Base-by-base conservation (phyloP, 1,139 yeast genomes). In the Zygosaccharomyces pseudobailii region DNA sequence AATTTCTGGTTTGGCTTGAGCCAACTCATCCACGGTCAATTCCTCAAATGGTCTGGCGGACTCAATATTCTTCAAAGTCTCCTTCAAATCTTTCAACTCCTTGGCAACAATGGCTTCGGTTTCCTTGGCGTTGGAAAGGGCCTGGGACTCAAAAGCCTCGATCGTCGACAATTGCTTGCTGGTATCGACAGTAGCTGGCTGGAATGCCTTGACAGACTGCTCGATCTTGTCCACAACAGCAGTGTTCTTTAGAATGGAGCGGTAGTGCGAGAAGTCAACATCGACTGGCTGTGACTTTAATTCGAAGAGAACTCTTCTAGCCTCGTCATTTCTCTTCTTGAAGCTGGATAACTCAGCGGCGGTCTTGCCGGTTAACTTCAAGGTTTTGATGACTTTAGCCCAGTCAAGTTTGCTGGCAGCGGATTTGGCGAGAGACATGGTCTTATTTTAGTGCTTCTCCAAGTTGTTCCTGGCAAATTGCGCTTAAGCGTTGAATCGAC, bases 251-350 rank as follows among this genome's bases (percentile, higher is more conserved):
- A 92, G 80, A 47, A 82, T 75, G 23, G 83, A 73, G 67, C 84
- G 85, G 82, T 90, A 92, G 72, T 82, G 76, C 47, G 76, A 71
- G 59, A 90, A 92, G 72, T 92, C 96, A 55, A 92, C 88, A 38
- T 75, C 76, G 53, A 87, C 77, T 55, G 88, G 72, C 72, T 87
- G 92, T 61, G 78, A 74, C 66, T 81, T 75, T 62, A 90, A 78
- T 54, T 82, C 82, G 60, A 76, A 72, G 62, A 86, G 74, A 66
- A 79, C 79, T 74, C 88, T 85, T 76, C 89, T 85, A 62, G 98
- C 97, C 70, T 92, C 98, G 65, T 92, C 97, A 72, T 88, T 85
- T 80, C 99, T 87, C 86, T 94, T 92, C 77, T 90, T 92, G 85
- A 92, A 92, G 37, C 95, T 80, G 50, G 92, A 80, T 68, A 92